A percentile compares a stretch with the other conserved stretches of the same genome.
Evolutionary conservation across 2,329 filamentous ascomycete genomes (phyloP).

Genomic region (Sclerotiophoma versabilis): DNA sequence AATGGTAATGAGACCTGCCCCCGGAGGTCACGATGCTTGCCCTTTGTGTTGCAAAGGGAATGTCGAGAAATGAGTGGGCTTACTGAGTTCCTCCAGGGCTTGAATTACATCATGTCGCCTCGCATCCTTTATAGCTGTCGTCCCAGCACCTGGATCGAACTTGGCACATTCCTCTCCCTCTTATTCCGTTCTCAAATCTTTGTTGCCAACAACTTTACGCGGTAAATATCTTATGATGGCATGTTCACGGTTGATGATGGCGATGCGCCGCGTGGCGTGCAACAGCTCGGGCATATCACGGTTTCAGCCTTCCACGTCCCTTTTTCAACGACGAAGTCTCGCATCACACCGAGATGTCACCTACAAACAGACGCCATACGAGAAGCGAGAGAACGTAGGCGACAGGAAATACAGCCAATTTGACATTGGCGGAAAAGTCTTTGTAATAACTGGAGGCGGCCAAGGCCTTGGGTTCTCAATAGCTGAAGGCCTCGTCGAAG

Average conservation of each 20-base stretch:
- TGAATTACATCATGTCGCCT: conserved; percentile 3
- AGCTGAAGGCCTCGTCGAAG: conserved; percentile 75
- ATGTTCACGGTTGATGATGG: background rate
- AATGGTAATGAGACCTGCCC: background rate
- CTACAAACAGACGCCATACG: conserved; percentile 26
- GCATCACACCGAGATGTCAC: conserved; percentile 19
- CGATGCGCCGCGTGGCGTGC: background rate
- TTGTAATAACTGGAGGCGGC: conserved; percentile 67
- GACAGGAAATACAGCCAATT: conserved; percentile 34
- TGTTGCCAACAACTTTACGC: background rate
- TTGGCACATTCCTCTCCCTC: background rate
- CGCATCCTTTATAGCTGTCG: background rate
- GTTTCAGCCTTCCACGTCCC: conserved; percentile 4
- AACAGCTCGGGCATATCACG: background rate
- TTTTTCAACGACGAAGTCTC: conserved; percentile 15
- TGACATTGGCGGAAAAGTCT: conserved; percentile 42
- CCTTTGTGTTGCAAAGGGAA: background rate
- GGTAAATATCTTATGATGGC: background rate
- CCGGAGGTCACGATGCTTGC: conserved; percentile 7
- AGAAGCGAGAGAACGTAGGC: conserved; percentile 26
- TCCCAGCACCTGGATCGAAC: background rate
- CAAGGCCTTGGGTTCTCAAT: conserved; percentile 74
- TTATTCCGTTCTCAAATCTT: background rate
- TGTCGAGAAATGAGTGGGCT: background rate
- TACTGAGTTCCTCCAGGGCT: background rate